A percentile compares a stretch with the other conserved stretches of the same genome.
phyloP scores from a whole-genome alignment of 1,139 yeast species.

The Yamadazyma blattariae region DNA sequence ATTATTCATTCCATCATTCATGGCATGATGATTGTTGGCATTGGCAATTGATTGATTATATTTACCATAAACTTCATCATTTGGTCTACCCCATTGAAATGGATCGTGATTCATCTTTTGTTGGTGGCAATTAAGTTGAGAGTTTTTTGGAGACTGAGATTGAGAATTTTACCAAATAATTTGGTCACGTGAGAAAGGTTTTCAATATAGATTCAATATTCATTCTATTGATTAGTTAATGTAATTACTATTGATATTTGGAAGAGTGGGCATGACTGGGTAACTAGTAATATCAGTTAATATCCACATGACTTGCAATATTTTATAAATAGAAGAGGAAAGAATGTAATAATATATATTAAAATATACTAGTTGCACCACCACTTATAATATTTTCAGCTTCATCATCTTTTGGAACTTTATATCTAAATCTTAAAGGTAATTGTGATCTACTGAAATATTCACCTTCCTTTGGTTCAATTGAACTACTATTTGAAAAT shows the following conservation, averaged over 20 bases:
- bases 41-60: slow-evolving; percentile 74
- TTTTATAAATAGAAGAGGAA: no score
- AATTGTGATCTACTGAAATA: slow-evolving; percentile 60
- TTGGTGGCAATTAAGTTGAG: slow-evolving; percentile 4
- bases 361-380: slow-evolving; percentile 60
- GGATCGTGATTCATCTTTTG: slow-evolving; percentile 89
- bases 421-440: slow-evolving; percentile 69
- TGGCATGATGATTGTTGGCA: slow-evolving; percentile 23
- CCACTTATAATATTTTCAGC: slow-evolving; percentile 72
- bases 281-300: no score
- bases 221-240: no score
- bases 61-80: slow-evolving; percentile 72
- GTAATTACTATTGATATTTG: no score
- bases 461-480: slow-evolving; percentile 46
- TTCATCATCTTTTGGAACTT: slow-evolving; percentile 60
- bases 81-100: slow-evolving; percentile 92
- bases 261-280: no score
- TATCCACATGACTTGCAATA: no score
- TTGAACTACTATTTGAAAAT: slow-evolving; percentile 26
- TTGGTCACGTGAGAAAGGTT: no score
- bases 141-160: neutral
- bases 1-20: slow-evolving; percentile 18
- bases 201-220: no score
- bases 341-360: slow-evolving; percentile 6
- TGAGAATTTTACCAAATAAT: neutral